phyloP scores from a whole-genome alignment of 2,329 filamentous ascomycete genomes.

The Helotiales sp. region DNA sequence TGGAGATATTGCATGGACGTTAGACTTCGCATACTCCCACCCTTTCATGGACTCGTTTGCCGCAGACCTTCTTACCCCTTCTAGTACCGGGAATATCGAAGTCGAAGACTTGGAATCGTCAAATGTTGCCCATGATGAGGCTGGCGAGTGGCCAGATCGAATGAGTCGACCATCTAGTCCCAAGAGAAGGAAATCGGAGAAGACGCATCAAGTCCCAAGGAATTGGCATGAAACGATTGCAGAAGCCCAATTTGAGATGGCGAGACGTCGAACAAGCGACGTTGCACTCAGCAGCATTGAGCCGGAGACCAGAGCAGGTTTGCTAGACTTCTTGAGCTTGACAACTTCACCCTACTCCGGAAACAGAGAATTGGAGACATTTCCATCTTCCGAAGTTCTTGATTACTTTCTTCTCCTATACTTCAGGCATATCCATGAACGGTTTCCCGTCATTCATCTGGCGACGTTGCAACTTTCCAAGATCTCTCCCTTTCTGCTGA shows the following conservation, averaged over 20 bases:
- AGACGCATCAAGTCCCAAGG: not conserved
- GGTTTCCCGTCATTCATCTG: not conserved
- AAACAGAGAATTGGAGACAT: not conserved
- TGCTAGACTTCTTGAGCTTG: not conserved
- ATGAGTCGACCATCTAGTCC: slow-evolving; percentile 4
- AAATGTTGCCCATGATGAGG: not conserved
- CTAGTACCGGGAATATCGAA: not conserved
- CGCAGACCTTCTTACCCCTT: not conserved
- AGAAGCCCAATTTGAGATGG: not conserved
- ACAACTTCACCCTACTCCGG: not conserved
- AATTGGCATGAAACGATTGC: not conserved
- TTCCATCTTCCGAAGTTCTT: not conserved
- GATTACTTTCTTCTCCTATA: not conserved
- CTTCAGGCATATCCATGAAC: not conserved
- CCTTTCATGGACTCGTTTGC: not conserved
- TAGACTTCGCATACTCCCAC: not conserved
- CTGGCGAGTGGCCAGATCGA: slow-evolving; percentile 3
- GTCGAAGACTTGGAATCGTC: not conserved
- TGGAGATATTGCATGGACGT: slow-evolving; percentile 7
- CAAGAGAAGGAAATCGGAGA: not conserved
- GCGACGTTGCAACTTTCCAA: not conserved
- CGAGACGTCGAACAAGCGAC: not conserved
- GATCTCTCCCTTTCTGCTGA: not conserved
- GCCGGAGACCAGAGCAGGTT: not conserved
- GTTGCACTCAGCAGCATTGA: not conserved